Evolutionary conservation across 192 early-diverging fungal genomes (phyloP).

Genomic region (Spinellus fusiger): DNA sequence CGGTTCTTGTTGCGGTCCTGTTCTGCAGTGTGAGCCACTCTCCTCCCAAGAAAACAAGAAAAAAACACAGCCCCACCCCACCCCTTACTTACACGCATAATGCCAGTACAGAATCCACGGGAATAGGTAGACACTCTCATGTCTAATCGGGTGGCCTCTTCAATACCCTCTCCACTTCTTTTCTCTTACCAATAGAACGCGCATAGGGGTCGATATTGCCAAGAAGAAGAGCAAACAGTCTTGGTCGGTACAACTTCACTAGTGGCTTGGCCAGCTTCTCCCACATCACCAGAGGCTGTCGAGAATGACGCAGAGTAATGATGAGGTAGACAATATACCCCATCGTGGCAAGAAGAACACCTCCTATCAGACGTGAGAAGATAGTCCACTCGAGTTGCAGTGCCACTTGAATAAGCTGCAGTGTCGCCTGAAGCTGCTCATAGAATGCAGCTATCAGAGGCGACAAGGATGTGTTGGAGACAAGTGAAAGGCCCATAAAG

Average conservation of each 20-base stretch:
- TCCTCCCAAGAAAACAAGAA: background rate
- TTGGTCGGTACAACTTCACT: slow-evolving; percentile 38
- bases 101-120: slow-evolving; percentile 45
- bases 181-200: slow-evolving; percentile 35
- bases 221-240: slow-evolving; percentile 41
- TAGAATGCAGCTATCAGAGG: slow-evolving; percentile 8
- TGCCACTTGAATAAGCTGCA: slow-evolving; percentile 14
- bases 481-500: background rate
- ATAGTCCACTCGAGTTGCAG: slow-evolving; percentile 31
- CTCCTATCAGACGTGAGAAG: slow-evolving; percentile 22
- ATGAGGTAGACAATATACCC: slow-evolving; percentile 18
- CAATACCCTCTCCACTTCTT: background rate
- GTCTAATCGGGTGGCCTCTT: background rate
- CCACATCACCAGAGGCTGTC: slow-evolving; percentile 42
- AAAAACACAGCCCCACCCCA: background rate
- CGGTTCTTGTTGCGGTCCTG: slow-evolving; percentile 43
- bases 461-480: background rate
- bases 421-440: slow-evolving; percentile 13
- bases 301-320: slow-evolving; percentile 18
- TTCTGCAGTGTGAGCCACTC: background rate
- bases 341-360: slow-evolving; percentile 19
- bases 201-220: slow-evolving; percentile 43
- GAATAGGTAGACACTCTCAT: slow-evolving; percentile 38
- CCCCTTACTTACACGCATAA: slow-evolving; percentile 42
- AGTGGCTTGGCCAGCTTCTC: slow-evolving; percentile 38